These are phyloP conservation scores for Caryopteris hybrid DNA, from an alignment of 305 asterid genomes.

Conservation along the genomic window DNA sequence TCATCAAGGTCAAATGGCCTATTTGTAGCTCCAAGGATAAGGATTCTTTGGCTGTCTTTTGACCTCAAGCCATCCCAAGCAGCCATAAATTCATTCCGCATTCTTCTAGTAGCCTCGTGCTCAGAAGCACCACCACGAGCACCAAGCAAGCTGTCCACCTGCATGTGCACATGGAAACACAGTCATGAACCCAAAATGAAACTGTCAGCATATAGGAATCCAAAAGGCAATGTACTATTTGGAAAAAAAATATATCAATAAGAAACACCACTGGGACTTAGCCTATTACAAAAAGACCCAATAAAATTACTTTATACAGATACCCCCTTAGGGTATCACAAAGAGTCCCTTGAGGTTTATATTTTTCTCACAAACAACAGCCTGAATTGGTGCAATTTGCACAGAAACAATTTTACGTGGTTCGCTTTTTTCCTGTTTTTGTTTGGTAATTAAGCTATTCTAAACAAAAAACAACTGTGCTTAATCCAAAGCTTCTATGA, in stretches of 20 bases:
- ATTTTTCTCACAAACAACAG: too few relatives aligned
- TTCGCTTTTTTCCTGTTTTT: too few relatives aligned
- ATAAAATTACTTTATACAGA: too few relatives aligned
- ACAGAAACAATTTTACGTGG: too few relatives aligned
- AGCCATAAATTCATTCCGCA: conserved; percentile 98
- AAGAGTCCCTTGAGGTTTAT: too few relatives aligned
- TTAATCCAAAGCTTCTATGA: neutral
- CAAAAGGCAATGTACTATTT: neutral
- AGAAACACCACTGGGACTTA: too few relatives aligned
- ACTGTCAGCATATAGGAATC: neutral
- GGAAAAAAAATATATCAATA: too few relatives aligned
- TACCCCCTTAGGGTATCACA: too few relatives aligned
- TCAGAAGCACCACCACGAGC: conserved; percentile 97
- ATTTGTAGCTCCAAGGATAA: conserved; percentile 98
- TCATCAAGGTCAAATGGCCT: conserved; percentile 99
- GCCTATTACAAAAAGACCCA: too few relatives aligned
- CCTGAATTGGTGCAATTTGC: too few relatives aligned
- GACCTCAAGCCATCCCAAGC: conserved; percentile 99
- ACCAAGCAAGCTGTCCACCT: conserved; percentile 99
- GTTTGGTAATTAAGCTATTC: too few relatives aligned
- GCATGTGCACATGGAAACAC: conserved; percentile 22
- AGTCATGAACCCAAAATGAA: neutral
- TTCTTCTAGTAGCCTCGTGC: conserved; percentile 99
- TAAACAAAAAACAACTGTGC: neutral
- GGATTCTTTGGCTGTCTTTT: conserved; percentile 89